Evolutionary conservation across 495 filamentous ascomycete species (phyloP), one percentile per base, ranked within the genome.

Genomic region (Xylaria intraflava): DNA sequence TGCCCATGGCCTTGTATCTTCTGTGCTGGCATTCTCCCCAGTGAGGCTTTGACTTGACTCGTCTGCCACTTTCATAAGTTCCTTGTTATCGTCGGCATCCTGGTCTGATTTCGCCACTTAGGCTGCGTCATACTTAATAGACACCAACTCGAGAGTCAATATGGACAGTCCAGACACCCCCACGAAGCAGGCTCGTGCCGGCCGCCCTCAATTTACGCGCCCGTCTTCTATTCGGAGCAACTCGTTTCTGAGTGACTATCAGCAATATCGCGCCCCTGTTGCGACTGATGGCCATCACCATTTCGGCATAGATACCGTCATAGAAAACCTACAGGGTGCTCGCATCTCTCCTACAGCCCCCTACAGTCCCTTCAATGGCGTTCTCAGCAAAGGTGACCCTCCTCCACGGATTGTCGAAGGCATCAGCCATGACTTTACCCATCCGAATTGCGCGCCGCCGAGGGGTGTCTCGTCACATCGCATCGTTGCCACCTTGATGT

Each of bases 161-260:
- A 76, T 73, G 72, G 68, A 69, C 46, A 64, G 61, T 40, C 58
- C 67, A 58, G 62, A 64, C 42, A 62, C 46, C 47, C 55, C 70
- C 48, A 17, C 62, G 11, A 65, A 58, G 43, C 65, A 62, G 36
- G 39, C 5, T 39, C 60, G 52, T 43, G 36, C 59, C 16, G 51
- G 54, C 24, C 69, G 78, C 22, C 78, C 78, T 8, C 72, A 71
- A 44, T 61, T 81, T 56, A 68, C 68, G 24, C 14, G 35, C n/a
- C 5, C 35, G 1, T 58, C 65, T 19, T 61, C 67, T 19, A 76
- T 87, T 75, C 79, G 83, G 51, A 84, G 82, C 69, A 78, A 77
- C 59, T 87, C 84, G 30, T 87, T 85, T 67, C 76, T 89, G 31
- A 75, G 81, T 44, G 85, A 87, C 51, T 84, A 87, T 55, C 84